Percentiles rank a stretch among this genome's conserved stretches.
These are phyloP conservation scores for Sporothrix schenckii DNA, from an alignment of 2,329 filamentous ascomycete genomes.

Conservation along the genomic window DNA sequence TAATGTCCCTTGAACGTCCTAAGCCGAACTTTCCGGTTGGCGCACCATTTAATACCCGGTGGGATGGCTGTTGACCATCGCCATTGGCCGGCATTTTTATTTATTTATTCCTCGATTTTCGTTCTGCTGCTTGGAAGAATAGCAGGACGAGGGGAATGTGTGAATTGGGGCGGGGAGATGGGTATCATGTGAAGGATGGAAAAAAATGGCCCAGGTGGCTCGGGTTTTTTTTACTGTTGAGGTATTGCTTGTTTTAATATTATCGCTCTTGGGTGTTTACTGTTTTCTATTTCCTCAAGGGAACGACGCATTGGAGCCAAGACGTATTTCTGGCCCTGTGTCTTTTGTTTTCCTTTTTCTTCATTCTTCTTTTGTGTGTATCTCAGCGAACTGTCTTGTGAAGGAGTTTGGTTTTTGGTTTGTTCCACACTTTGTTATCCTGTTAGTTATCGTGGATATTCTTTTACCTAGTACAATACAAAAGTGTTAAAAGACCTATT, in stretches of 20 bases:
- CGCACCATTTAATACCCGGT: constrained; percentile 23
- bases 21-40: neutral
- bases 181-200: neutral
- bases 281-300: neutral
- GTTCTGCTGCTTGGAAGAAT: neutral
- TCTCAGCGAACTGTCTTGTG: neutral
- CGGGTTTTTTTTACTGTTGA: neutral
- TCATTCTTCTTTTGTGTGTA: neutral
- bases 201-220: constrained; percentile 22
- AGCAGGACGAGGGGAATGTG: neutral
- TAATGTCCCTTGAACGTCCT: constrained; percentile 23
- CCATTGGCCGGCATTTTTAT: neutral
- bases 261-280: neutral
- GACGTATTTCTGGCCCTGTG: neutral
- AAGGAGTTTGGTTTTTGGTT: constrained; percentile 7
- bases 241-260: constrained; percentile 2
- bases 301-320: neutral
- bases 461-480: neutral
- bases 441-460: neutral
- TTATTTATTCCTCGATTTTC: neutral
- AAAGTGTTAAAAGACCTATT: neutral
- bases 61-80: constrained; percentile 13
- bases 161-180: constrained; percentile 1
- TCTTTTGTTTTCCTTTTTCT: neutral
- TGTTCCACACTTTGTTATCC: neutral